Conservation (phyloP, 2,329 filamentous ascomycete species). For the Colletotrichum acutatum region DNA sequence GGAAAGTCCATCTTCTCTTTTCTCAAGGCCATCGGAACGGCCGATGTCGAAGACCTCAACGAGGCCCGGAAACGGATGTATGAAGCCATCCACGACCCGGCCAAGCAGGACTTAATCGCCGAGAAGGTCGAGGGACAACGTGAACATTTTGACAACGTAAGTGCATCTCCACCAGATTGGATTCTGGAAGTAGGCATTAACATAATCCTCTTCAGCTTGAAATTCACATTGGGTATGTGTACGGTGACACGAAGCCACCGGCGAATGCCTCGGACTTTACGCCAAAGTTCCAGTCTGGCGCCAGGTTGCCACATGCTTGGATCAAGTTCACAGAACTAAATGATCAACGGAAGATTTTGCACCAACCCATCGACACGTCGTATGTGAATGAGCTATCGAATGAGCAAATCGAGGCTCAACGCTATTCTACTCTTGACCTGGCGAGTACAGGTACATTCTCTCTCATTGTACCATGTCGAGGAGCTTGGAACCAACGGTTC, state of each 20-base stretch:
- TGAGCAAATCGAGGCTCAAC: slow-evolving; percentile 40
- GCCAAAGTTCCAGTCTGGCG: slow-evolving; percentile 49
- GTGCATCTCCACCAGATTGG: neutral
- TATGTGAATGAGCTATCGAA: slow-evolving; percentile 46
- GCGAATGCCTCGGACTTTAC: slow-evolving; percentile 49
- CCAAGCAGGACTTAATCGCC: slow-evolving; percentile 44
- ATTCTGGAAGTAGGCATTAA: neutral
- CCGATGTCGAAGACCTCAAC: slow-evolving; percentile 42
- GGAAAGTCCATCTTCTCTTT: slow-evolving; percentile 54
- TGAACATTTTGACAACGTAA: slow-evolving; percentile 54
- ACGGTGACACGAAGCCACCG: slow-evolving; percentile 47
- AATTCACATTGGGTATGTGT: slow-evolving; percentile 57
- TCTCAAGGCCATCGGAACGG: slow-evolving; percentile 50
- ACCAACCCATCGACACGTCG: slow-evolving; percentile 44
- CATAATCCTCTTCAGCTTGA: slow-evolving; percentile 40
- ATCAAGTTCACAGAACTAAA: slow-evolving; percentile 36
- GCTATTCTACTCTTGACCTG: slow-evolving; percentile 50
- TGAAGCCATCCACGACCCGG: slow-evolving; percentile 42
- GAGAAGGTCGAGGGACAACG: slow-evolving; percentile 48
- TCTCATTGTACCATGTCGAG: neutral
- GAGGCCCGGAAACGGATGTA: slow-evolving; percentile 44
- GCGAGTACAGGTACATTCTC: slow-evolving; percentile 28
- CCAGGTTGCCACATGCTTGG: slow-evolving; percentile 54
- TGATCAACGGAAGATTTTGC: neutral
- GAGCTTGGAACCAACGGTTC: neutral